Evolutionary conservation across 2,329 filamentous ascomycete species (phyloP), one percentile per base, ranked within the genome.

Genomic region (Hypoxylon sp.): DNA sequence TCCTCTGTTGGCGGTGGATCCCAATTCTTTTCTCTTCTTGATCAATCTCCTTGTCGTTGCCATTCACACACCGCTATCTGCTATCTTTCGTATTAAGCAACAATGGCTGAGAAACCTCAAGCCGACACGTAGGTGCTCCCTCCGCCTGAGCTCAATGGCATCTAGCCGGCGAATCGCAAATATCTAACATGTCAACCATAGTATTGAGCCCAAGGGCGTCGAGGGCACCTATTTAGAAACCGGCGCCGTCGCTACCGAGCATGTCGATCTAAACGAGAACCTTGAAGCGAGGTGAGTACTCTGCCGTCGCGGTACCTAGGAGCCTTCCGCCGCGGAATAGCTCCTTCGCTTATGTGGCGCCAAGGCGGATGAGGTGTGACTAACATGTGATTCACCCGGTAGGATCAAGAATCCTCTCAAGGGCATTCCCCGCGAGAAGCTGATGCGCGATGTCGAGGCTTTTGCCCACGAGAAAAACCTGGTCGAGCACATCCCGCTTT

Each of bases 391-490:
- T 53, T 29, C 26, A 13, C 22, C 39, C 39, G 5, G 9, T 46
- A 84, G 82, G 71, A 83, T 85, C 67, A 80, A 80, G 67, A 85
- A 85, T 65, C 83, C 83, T 24, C 79, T 85, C 35, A 79, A 81
- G 51, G 83, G 83, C 13, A 84, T 90, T 59, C 81, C 86, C 6
- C 82, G 81, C 51, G 80, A 82, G 3, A 79, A 85, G 59, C 83
- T 90, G n/a, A 83, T 89, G 79, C 77, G 78, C 35, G 84, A 90
- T 73, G 89, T 79, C 42, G 76, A 88, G 56, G 81, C 82, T n/a
- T 93, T 92, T 74, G 90, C 89, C 42, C 81, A 82, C 13, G 80
- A 85, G 46, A 87, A 91, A 71, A 84, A 84, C 24, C 83, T 94
- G 26, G 78, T 81, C 1, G 86, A 91, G 59, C 84, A 91, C 70